These are phyloP conservation scores for Desmodesmus armatus DNA, from an alignment of 139 green algal genomes.

Conservation along the genomic window DNA sequence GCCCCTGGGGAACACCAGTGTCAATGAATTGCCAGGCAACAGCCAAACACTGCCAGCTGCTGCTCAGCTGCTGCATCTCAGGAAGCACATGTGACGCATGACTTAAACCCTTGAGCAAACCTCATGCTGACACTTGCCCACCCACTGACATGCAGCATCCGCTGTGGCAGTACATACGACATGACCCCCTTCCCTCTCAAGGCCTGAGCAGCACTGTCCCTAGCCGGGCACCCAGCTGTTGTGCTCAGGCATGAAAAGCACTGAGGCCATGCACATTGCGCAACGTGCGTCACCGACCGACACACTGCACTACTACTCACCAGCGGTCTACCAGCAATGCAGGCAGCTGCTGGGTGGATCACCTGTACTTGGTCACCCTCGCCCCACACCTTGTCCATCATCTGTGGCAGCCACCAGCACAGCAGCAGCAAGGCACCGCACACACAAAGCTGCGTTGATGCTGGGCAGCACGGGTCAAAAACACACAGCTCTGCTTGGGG, in stretches of 20 bases:
- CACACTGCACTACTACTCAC: conserved; percentile 47
- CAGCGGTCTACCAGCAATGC: conserved; percentile 76
- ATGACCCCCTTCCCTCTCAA: too few relatives aligned
- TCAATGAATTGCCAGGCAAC: not conserved
- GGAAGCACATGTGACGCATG: too few relatives aligned
- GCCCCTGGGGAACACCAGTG: not conserved
- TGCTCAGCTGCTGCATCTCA: not conserved
- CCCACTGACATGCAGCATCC: too few relatives aligned
- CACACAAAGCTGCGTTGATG: too few relatives aligned
- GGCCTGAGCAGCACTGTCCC: too few relatives aligned
- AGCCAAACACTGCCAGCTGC: too few relatives aligned
- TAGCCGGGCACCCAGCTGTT: not conserved
- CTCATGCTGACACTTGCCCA: too few relatives aligned
- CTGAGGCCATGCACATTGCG: not conserved
- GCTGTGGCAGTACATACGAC: too few relatives aligned
- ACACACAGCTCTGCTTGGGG: too few relatives aligned
- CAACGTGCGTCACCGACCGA: not conserved
- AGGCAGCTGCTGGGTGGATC: conserved; percentile 79
- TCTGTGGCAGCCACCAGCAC: conserved; percentile 43
- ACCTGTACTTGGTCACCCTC: conserved; percentile 87
- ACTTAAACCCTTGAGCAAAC: too few relatives aligned
- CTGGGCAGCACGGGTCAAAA: too few relatives aligned
- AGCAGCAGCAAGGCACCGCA: not conserved
- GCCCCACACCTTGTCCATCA: conserved; percentile 82
- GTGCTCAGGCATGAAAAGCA: not conserved